Evolutionary conservation across 495 filamentous ascomycete genomes (phyloP).

Genomic region (Neohortaea acidophila): DNA sequence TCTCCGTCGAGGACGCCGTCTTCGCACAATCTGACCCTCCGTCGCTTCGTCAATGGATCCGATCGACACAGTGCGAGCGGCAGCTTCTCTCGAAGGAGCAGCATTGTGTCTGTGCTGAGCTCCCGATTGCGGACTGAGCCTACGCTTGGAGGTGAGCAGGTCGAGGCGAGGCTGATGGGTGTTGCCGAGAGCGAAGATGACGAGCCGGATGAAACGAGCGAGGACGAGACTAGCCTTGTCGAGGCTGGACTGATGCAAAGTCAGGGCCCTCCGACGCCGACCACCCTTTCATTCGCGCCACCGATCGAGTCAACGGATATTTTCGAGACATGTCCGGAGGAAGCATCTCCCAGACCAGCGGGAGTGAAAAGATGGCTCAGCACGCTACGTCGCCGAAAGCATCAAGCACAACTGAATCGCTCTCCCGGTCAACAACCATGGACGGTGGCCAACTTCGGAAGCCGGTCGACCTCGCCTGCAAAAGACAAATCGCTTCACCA

Average conservation of each 20-base stretch:
- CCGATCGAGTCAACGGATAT: neutral
- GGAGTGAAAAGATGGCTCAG: constrained; percentile 42
- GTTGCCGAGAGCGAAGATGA: neutral
- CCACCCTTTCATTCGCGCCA: neutral
- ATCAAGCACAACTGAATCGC: neutral
- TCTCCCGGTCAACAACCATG: too few species aligned
- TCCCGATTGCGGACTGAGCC: constrained; percentile 1
- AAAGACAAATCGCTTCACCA: constrained; percentile 24
- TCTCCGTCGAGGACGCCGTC: neutral
- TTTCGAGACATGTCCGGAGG: neutral
- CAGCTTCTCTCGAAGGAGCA: constrained; percentile 1
- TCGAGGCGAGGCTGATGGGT: neutral
- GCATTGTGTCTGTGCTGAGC: constrained; percentile 1
- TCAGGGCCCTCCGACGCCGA: neutral
- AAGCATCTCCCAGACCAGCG: neutral
- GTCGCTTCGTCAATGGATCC: neutral
- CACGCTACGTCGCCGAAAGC: constrained; percentile 31
- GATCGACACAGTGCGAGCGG: neutral
- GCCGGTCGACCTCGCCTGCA: constrained; percentile 15
- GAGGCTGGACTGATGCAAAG: neutral
- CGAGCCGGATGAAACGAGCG: neutral
- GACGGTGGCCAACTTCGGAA: constrained; percentile 30
- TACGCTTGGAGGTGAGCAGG: neutral
- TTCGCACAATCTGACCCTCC: neutral
- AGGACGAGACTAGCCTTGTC: neutral